Base-by-base conservation (phyloP, 2,329 filamentous ascomycete genomes). In the Rugonectria rugulosa region DNA sequence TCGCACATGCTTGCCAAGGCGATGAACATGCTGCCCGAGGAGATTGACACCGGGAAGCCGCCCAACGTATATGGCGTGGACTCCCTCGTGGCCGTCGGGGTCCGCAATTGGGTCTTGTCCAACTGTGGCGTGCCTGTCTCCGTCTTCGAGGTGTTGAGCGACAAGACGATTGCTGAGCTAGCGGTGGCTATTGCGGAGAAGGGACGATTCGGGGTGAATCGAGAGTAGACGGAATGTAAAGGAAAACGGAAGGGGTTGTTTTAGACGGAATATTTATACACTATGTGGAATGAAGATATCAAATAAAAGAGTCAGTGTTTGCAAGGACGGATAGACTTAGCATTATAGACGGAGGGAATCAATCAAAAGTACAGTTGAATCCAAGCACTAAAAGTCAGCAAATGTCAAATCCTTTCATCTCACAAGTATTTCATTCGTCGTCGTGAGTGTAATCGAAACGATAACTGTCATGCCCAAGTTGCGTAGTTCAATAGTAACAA, bases 41-140 rank as follows among this genome's bases (percentile, higher is more conserved):
- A 80, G 43, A 73, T 82, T n/a, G 77, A 81, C 56, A 64, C 69
- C 29, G 66, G 67, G 26, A 73, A 72, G 51, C 67, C 76, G 2
- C 73, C 77, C 4, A 74, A 71, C 26, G 76, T 74, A 4, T 83
- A 82, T 54, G 81, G 81, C 1, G 77, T 83, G 6, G 81, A 84
- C 67, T 82, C 79, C 0, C 72, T 84, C 7, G 77, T 82, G 5
- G 80, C 80, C 1, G 78, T 83, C n/a, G 78, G 77, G 10, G 69
- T 82, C 7, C 74, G 80, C n/a, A 81, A 77, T 59, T 83, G 80
- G 79, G 74, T 83, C 5, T 68, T 74, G 2, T 71, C 73, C 43
- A 76, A 77, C 57, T 77, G 77, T 14, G 71, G 72, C 3, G 76
- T 76, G 1, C 72, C 79, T 45, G 63, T 82, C 3, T 77, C 77